Percentiles rank a stretch among this genome's conserved stretches.
Conservation (phyloP, 2,329 filamentous ascomycete species). For the Fusarium austroafricanum region DNA sequence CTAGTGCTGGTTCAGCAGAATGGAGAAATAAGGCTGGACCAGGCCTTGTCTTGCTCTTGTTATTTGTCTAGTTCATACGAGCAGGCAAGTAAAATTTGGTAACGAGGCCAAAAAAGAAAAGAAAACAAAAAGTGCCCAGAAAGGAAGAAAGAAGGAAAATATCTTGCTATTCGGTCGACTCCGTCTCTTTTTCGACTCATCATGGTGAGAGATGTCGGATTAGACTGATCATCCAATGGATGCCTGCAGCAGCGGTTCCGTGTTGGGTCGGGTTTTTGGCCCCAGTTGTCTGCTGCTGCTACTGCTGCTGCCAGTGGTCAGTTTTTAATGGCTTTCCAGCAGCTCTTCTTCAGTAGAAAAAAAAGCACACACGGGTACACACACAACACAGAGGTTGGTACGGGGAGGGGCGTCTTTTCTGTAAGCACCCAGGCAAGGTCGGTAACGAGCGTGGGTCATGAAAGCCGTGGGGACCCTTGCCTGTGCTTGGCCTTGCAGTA, state of each 20-base stretch:
- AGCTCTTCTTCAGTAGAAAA: slow-evolving; percentile 3
- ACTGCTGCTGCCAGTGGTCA: neutral
- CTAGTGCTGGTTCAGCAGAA: slow-evolving; percentile 16
- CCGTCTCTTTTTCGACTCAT: slow-evolving; percentile 15
- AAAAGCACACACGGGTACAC: too few relatives aligned
- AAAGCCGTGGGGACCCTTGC: slow-evolving; percentile 25
- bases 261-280: slow-evolving; percentile 6
- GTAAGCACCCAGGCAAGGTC: too few relatives aligned
- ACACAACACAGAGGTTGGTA: slow-evolving; percentile 9
- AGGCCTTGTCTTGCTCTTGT: slow-evolving; percentile 2
- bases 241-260: slow-evolving; percentile 4
- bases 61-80: neutral
- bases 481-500: slow-evolving; percentile 3
- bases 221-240: slow-evolving; percentile 26
- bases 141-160: neutral
- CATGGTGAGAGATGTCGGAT: slow-evolving; percentile 11
- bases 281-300: neutral
- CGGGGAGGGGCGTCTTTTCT: slow-evolving; percentile 10
- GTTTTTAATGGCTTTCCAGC: slow-evolving; percentile 15
- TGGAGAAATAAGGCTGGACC: neutral
- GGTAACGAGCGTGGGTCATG: slow-evolving; percentile 1
- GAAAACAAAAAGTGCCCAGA: too few relatives aligned
- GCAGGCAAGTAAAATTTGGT: neutral
- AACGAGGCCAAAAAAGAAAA: neutral
- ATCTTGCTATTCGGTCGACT: slow-evolving; percentile 9